These are phyloP conservation scores for Cystobasidium tubakii DNA, from an alignment of 768 basidiomycete species.

Conservation along the genomic window DNA sequence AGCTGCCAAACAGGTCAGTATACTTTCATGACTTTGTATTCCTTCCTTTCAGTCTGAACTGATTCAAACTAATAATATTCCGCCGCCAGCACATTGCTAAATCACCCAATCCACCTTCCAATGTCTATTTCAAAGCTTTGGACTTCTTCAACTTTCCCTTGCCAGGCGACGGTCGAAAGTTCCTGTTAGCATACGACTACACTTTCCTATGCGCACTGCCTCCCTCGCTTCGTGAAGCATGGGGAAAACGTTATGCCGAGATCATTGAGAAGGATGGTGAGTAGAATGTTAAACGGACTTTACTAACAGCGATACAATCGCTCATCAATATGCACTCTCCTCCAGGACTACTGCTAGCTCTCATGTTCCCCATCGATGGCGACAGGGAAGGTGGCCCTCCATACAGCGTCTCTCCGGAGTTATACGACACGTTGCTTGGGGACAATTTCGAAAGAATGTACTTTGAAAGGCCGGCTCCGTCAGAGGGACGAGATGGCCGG, in stretches of 20 bases:
- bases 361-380: constrained; percentile 46
- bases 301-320: background rate
- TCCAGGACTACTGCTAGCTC: constrained; percentile 19
- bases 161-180: constrained; percentile 47
- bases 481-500: constrained; percentile 27
- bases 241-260: constrained; percentile 59
- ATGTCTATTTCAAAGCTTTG: constrained; percentile 48
- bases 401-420: constrained; percentile 58
- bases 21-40: too few relatives aligned
- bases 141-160: constrained; percentile 59
- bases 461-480: constrained; percentile 17
- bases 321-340: background rate
- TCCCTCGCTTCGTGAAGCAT: constrained; percentile 55
- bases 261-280: constrained; percentile 62
- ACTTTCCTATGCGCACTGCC: constrained; percentile 74
- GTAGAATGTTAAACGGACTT: background rate
- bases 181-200: constrained; percentile 63
- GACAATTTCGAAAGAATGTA: constrained; percentile 44
- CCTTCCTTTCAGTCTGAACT: background rate
- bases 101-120: background rate
- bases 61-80: background rate
- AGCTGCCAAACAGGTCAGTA: constrained; percentile 53
- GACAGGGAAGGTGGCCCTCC: constrained; percentile 58
- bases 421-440: constrained; percentile 57
- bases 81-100: background rate